These are phyloP conservation scores for Phyllosticta ampelicida DNA, from an alignment of 2,329 filamentous ascomycete genomes.

Conservation along the genomic window DNA sequence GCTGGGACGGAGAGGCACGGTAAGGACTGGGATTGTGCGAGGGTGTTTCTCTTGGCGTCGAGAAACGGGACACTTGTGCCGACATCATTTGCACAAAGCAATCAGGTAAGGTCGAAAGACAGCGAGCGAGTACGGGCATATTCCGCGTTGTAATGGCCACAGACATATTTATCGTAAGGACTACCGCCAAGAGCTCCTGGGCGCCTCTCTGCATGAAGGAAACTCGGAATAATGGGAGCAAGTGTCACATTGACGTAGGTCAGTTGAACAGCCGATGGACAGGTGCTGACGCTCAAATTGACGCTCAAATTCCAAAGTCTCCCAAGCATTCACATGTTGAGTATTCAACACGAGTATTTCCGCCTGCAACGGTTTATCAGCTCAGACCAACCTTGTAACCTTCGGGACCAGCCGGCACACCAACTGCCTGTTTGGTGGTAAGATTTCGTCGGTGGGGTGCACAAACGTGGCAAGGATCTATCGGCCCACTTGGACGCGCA, in stretches of 20 bases:
- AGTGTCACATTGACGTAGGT: neutral
- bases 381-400: neutral
- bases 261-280: neutral
- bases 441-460: too few species aligned
- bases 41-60: neutral
- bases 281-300: neutral
- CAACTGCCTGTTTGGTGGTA: too few species aligned
- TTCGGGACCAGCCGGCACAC: too few species aligned
- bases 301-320: neutral
- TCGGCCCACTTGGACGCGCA: too few species aligned
- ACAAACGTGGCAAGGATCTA: too few species aligned
- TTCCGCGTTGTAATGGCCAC: neutral
- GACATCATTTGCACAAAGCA: neutral
- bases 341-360: neutral
- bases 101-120: neutral
- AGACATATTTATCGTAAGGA: neutral
- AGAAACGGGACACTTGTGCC: neutral
- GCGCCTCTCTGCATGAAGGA: neutral
- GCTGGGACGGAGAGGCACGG: neutral
- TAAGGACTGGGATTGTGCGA: neutral
- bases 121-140: neutral
- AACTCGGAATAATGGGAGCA: neutral
- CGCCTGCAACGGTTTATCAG: neutral
- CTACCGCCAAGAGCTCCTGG: neutral
- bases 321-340: neutral